These are phyloP conservation scores for Oryza rufipogon DNA, from an alignment of 176 grass and related monocot species.

Conservation along the genomic window DNA sequence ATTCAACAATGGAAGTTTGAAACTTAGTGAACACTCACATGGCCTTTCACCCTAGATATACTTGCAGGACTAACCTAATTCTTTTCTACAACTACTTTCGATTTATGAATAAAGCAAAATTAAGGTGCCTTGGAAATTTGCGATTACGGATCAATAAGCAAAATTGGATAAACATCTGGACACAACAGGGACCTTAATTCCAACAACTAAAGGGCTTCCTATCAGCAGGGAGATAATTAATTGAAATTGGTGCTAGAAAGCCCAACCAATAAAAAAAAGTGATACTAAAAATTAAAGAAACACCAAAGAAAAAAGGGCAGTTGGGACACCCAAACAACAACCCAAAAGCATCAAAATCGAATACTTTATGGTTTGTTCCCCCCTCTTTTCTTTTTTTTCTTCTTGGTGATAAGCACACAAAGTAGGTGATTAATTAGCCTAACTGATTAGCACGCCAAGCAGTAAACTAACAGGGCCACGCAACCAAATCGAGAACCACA, in stretches of 20 bases:
- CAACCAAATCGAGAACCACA: conserved; percentile 23
- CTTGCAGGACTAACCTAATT: not conserved
- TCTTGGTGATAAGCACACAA: conserved; percentile 52
- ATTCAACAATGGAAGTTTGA: not conserved
- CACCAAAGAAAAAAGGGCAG: conserved; percentile 36
- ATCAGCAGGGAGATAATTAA: not conserved
- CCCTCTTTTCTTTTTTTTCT: not conserved
- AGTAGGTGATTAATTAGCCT: conserved; percentile 32
- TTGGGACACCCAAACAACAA: conserved; percentile 47
- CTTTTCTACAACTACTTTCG: not conserved
- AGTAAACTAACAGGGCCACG: not conserved
- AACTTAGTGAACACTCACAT: conserved; percentile 17
- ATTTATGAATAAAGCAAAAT: conserved; percentile 27
- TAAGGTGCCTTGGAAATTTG: not conserved
- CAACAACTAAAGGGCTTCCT: conserved; percentile 21
- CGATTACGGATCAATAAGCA: not conserved
- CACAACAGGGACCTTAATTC: conserved; percentile 6
- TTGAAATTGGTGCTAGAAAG: conserved; percentile 16
- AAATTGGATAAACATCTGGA: conserved; percentile 19
- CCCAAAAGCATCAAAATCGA: conserved; percentile 53
- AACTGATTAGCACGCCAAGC: conserved; percentile 42
- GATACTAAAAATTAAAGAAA: conserved; percentile 16
- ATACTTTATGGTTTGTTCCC: conserved; percentile 44
- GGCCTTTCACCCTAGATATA: conserved; percentile 17
- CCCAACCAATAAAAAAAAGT: conserved; percentile 19